Conservation (phyloP, 306 rosid species). For the Styphnolobium japonicum region DNA sequence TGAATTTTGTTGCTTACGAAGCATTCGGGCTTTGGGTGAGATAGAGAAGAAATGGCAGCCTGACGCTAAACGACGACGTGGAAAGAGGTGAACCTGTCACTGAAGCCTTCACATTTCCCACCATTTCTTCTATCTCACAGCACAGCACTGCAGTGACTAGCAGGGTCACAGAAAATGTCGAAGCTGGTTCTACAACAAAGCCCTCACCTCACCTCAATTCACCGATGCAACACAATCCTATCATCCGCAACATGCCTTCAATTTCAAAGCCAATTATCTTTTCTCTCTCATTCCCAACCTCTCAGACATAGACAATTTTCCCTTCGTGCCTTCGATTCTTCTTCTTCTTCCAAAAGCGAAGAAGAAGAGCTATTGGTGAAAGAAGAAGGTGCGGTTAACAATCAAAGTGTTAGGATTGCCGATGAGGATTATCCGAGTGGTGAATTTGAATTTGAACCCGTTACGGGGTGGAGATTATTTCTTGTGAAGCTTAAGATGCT, state of each 20-base stretch:
- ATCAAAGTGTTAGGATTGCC: slow-evolving; percentile 18
- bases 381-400: slow-evolving; percentile 4
- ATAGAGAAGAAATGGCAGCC: neutral
- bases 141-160: neutral
- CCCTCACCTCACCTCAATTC: slow-evolving; percentile 41
- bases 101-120: neutral
- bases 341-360: slow-evolving; percentile 13
- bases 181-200: slow-evolving; percentile 52
- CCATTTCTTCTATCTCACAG: neutral
- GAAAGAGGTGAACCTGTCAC: neutral
- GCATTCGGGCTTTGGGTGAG: neutral
- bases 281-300: slow-evolving; percentile 11
- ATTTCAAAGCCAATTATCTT: slow-evolving; percentile 24
- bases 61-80: slow-evolving; percentile 20
- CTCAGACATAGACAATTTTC: slow-evolving; percentile 22
- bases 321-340: slow-evolving; percentile 54
- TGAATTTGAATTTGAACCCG: slow-evolving; percentile 57
- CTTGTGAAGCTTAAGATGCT: slow-evolving; percentile 78
- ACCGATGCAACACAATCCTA: slow-evolving; percentile 9
- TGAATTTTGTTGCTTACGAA: too few relatives aligned
- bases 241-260: slow-evolving; percentile 14
- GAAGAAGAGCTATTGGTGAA: neutral
- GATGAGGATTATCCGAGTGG: slow-evolving; percentile 73
- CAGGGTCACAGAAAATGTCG: slow-evolving; percentile 43
- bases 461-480: slow-evolving; percentile 64